Base-by-base conservation (phyloP, 805 yeast species). In the Wickerhamomyces ciferrii region DNA sequence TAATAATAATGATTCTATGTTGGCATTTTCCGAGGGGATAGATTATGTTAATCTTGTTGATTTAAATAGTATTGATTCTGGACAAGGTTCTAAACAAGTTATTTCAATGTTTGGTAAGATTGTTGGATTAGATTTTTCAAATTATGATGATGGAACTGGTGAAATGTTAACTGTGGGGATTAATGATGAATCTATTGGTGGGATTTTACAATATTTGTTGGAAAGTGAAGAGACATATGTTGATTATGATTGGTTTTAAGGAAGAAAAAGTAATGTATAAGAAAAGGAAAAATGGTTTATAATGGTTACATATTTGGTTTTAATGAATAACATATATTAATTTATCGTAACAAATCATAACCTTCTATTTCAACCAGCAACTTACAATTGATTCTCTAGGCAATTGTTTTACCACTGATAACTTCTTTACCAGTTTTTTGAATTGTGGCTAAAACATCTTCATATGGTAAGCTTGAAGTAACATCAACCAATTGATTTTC, bases 391-490 rank as follows among this genome's bases (percentile, higher is more conserved):
- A n/a, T n/a, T n/a, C n/a, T 4, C 47, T 42, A 48, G 43, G 50
- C 54, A 14, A 84, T 59, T 39, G 74, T 69, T 56, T 75, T 75
- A 13, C 96, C 96, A 27, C 74, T 72, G 41, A 75, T 71, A 48
- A 92, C 84, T 57, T 81, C 81, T 72, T 92, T 92, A 34, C 98
- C 98, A 1, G 98, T 90, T 73, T 92, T 92, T 51, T 83, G 71
- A 53, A 92, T 92, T 47, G 89, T 82, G 45, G 75, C 82, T 46
- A 83, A 72, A n/a, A 94, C 91, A 3, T 84, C 78, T 43, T 91
- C 95, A 61, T 86, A 89, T 44, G 79, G 75, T 32, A 87, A 63
- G 15, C 66, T 68, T 10, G 94, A 78, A 47, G 73, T 72, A 39
- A 92, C 96, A 58, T 81, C 84, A 10, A 92, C 99, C 2, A 83